Base-by-base conservation (phyloP, 2,329 filamentous ascomycete species). In the Neurospora sp. region DNA sequence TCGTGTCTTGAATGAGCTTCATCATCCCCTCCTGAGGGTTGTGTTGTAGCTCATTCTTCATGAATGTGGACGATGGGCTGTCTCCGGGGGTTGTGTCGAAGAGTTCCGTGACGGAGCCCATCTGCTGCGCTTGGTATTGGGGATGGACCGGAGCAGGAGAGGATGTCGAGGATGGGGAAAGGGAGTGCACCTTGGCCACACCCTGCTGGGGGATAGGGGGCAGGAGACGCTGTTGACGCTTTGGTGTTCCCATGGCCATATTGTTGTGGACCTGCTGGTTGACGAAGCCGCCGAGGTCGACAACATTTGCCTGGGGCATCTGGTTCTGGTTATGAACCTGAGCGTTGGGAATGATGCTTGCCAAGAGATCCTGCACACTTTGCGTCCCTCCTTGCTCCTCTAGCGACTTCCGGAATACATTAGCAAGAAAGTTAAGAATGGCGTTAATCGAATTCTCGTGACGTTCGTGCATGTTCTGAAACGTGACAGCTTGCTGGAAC, bases 371-470 rank as follows among this genome's bases (percentile, higher is more conserved):
- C 69, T 91, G 89, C 57, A 98, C 87, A 71, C 92, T 95, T 77
- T 92, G 88, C 1, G 88, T 85, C 19, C 87, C 87, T 39, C 89
- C 89, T 75, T 95, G 91, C 41, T 94, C 92, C 78, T 97, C 94
- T 67, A 99, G 82, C 73, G 93, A 97, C 77, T 96, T 91, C 73
- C 97, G 91, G 81, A 98, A 99, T 57, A 99, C 95, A 12, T 96
- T 98, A 66, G 95, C 96, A 23, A 99, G 86, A 79, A 99, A 98
- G 67, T 94, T 97, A 57, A 99, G 86, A 72, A 99, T 98, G n/a
- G 95, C 95, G 77, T 97, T 98, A 80, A 99, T 98, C 0, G 95
- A 97, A 78, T 95, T 97, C 78, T 99, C 96, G 77, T 99, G 96
- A n/a, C 96, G 90, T 75, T 95, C 93, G 77, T 98, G 95, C 77